These are phyloP conservation scores for Fusarium compactum DNA, from an alignment of 2,329 filamentous ascomycete genomes.

Conservation along the genomic window DNA sequence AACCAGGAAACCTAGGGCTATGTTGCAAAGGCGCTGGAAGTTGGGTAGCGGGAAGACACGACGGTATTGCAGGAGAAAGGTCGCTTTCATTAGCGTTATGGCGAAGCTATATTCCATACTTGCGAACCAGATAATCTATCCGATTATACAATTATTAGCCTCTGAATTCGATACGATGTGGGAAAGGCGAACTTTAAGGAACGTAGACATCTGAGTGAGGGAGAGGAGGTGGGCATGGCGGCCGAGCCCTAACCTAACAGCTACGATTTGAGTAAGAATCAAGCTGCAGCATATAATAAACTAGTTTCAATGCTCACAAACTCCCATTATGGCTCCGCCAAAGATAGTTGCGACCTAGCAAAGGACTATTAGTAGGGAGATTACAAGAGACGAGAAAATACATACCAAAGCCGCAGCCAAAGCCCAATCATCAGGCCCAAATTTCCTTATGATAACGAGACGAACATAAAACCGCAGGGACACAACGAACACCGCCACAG, in stretches of 20 bases:
- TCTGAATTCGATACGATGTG: not conserved
- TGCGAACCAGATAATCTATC: not conserved
- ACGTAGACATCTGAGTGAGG: not conserved
- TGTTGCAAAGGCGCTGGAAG: not conserved
- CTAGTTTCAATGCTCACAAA: not conserved
- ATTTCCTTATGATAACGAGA: not conserved
- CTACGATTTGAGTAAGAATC: not conserved
- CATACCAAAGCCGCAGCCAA: not conserved
- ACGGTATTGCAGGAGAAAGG: not conserved
- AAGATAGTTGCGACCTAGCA: not conserved
- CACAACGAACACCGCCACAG: not conserved
- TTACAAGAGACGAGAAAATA: not conserved
- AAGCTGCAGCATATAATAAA: not conserved
- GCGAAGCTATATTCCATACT: not conserved
- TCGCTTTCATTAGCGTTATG: not conserved
- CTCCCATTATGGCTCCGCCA: not conserved
- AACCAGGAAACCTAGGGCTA: not conserved
- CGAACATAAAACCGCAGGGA: not conserved
- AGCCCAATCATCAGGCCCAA: not conserved
- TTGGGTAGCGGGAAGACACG: not conserved
- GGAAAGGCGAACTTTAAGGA: not conserved
- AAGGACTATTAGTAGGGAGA: not conserved
- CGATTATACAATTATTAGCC: not conserved
- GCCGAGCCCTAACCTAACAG: not conserved
- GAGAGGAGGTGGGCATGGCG: not conserved